Base-by-base conservation (phyloP, 2,329 filamentous ascomycete genomes). In the Epichloe gansuensis region DNA sequence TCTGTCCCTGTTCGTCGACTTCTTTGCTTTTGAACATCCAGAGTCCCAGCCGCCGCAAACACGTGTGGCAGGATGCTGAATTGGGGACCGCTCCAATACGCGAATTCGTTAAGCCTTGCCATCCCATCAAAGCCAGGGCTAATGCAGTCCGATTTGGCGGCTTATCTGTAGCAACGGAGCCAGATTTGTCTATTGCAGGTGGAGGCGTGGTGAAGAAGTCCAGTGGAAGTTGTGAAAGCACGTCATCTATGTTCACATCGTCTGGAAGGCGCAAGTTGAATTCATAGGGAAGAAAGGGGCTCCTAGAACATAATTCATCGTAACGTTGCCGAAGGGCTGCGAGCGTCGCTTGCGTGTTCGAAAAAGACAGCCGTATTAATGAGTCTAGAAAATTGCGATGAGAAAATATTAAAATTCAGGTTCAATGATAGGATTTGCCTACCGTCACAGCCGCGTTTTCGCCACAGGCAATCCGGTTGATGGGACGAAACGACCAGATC, bases 11-110 rank as follows among this genome's bases (percentile, higher is more conserved):
- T 1, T 72, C 70, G 53, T 80, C 76, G 34, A 85, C 77, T 60
- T 80, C 78, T 66, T 84, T 89, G 65, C 82, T 84, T 61, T 82
- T 85, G 66, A 95, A 97, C 73, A 98, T 85, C 93, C 93, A 98
- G 2, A 98, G 74, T 0, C 93, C 93, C 0, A 97, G 74, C 1
- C 90, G 82, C 54, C 93, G 82, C 62, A 95, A 86, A 64, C 93
- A 98, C 21, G 88, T 87, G 53, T 84, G 78, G 66, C 93, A 98
- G 4, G 82, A 82, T 5, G 87, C 83, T 15, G 91, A 79, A 54
- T 88, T 85, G 41, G 84, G 81, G 23, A 85, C 79, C 1, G 80
- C 68, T 63, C 82, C 66, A 60, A 81, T 68, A 63, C 74, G 68
- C 12, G 69, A 57, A 58, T 79, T 76, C 6, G 69, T 71, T 3